phyloP scores from a whole-genome alignment of 306 rosid species.

The Cicer arietinum region DNA sequence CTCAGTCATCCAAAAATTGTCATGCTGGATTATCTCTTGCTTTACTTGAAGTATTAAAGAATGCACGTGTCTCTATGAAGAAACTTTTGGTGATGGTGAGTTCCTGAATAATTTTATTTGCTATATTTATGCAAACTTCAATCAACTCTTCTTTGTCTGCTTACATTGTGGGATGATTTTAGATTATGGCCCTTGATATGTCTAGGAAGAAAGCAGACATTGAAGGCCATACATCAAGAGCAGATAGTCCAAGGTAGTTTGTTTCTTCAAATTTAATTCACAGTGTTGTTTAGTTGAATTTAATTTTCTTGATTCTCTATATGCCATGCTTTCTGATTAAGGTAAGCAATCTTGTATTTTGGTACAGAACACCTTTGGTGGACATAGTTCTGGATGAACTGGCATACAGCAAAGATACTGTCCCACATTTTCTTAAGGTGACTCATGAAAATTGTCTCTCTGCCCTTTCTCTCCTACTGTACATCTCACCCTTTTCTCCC shows the following conservation, averaged over 20 bases:
- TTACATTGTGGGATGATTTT: constrained; percentile 49
- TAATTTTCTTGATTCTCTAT: background rate
- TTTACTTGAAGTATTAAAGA: constrained; percentile 64
- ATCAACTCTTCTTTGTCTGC: constrained; percentile 31
- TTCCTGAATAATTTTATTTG: constrained; percentile 27
- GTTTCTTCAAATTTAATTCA: constrained; percentile 29
- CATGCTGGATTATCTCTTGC: constrained; percentile 58
- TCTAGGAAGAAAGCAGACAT: constrained; percentile 72
- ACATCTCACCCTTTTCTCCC: constrained; percentile 15
- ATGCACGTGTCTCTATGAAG: constrained; percentile 60
- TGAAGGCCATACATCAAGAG: constrained; percentile 71
- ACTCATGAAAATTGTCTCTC: constrained; percentile 26
- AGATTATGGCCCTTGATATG: constrained; percentile 83
- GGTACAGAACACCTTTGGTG: constrained; percentile 73
- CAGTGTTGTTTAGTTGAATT: constrained; percentile 6
- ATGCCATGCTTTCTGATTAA: constrained; percentile 24
- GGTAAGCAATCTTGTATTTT: constrained; percentile 34
- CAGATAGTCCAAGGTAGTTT: constrained; percentile 78
- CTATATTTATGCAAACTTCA: constrained; percentile 21
- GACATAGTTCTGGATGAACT: constrained; percentile 85
- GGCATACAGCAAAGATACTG: constrained; percentile 62
- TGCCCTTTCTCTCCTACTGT: constrained; percentile 8
- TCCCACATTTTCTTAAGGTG: constrained; percentile 82
- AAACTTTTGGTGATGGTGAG: constrained; percentile 71
- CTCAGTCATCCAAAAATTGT: constrained; percentile 45